These are phyloP conservation scores for Epicoccum sorghinum DNA, from an alignment of 2,329 filamentous ascomycete genomes.

Conservation along the genomic window DNA sequence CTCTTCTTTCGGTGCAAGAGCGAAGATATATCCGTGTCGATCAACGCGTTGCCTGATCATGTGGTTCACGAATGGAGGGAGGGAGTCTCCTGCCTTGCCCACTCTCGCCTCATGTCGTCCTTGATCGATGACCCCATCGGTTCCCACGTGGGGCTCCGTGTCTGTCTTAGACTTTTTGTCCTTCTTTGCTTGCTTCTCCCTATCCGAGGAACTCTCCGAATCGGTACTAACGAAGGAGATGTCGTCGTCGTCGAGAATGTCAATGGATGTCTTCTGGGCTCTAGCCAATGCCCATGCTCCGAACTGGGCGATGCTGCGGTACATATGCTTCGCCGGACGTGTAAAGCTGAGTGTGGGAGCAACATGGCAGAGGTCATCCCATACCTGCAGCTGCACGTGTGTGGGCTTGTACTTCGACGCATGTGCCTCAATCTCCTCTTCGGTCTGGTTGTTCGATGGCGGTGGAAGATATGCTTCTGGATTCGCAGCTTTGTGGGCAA, in stretches of 20 bases:
- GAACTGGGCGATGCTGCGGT: conserved; percentile 88
- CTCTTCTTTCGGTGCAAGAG: conserved; percentile 67
- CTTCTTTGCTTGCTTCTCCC: conserved; percentile 2
- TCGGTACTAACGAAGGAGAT: conserved; percentile 75
- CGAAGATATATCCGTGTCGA: conserved; percentile 74
- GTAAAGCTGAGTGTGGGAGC: conserved; percentile 94
- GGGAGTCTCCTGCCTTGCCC: conserved; percentile 83
- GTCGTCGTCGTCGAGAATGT: conserved; percentile 79
- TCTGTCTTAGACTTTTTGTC: conserved; percentile 23
- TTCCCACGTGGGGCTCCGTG: conserved; percentile 23
- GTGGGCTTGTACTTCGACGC: conserved; percentile 78
- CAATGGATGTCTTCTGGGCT: conserved; percentile 79
- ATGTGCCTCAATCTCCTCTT: conserved; percentile 67
- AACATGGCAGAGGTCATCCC: conserved; percentile 94
- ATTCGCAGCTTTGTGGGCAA: conserved; percentile 93
- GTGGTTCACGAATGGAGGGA: conserved; percentile 79
- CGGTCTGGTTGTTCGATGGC: conserved; percentile 47
- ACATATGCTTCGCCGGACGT: conserved; percentile 95
- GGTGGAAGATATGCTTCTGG: conserved; percentile 75
- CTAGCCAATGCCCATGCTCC: conserved; percentile 87
- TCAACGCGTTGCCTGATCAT: conserved; percentile 94
- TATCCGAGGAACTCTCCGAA: conserved; percentile 27
- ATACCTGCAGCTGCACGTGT: conserved; percentile 91
- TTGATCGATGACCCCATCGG: conserved; percentile 24
- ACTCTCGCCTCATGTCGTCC: conserved; percentile 51